phyloP scores from a whole-genome alignment of 805 yeast species.

The Zygotorulaspora florentina region DNA sequence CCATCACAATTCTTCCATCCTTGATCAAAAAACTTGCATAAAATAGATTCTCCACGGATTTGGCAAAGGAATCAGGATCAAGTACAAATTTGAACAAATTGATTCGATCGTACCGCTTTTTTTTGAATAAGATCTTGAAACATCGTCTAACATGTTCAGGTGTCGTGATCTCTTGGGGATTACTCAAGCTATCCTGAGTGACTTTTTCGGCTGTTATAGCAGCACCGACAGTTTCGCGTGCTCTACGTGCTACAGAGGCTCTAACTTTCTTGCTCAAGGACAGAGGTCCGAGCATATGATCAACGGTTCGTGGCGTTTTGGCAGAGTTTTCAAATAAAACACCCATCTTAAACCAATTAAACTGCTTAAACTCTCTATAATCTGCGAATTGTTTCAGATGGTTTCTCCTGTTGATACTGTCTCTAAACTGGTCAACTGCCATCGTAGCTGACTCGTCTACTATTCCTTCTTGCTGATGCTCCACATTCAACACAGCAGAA shows the following conservation, averaged over 20 bases:
- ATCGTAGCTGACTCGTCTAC: conserved; percentile 16
- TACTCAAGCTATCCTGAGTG: conserved; percentile 47
- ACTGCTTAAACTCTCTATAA: conserved; percentile 40
- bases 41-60: conserved; percentile 79
- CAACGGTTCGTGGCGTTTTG: conserved; percentile 41
- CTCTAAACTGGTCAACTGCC: conserved; percentile 12
- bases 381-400: conserved; percentile 25
- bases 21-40: conserved; percentile 74
- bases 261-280: conserved; percentile 51
- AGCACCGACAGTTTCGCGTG: conserved; percentile 40
- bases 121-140: conserved; percentile 39
- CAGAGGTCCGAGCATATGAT: conserved; percentile 69
- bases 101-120: conserved; percentile 39
- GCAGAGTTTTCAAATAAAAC: conserved; percentile 46
- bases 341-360: conserved; percentile 61
- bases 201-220: conserved; percentile 50
- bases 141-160: conserved; percentile 58
- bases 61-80: conserved; percentile 72
- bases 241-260: conserved; percentile 31
- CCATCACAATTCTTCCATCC: conserved; percentile 60
- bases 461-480: conserved; percentile 19
- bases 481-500: conserved; percentile 9
- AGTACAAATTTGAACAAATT: conserved; percentile 63
- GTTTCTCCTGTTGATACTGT: conserved; percentile 15
- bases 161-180: conserved; percentile 54